Percentiles rank a stretch among this genome's conserved stretches.
Conservation (phyloP, 1,284 basidiomycete species). For the Heterobasidion occidentale region DNA sequence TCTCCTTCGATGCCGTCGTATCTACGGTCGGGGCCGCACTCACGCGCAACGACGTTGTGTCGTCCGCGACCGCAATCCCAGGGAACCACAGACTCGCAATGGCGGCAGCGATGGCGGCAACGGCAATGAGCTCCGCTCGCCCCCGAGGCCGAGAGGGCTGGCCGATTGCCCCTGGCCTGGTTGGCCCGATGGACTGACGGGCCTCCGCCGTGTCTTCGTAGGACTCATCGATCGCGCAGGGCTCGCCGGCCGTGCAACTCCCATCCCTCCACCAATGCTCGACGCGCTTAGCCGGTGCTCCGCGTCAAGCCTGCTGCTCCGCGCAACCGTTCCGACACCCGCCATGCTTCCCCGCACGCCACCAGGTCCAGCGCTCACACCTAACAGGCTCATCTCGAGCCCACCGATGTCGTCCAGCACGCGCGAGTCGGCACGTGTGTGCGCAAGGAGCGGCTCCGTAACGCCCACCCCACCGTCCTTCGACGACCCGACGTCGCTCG, state of each 20-base stretch:
- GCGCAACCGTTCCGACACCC: slow-evolving; percentile 14
- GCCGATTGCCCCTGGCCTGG: too few species aligned
- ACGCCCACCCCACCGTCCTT: slow-evolving; percentile 15
- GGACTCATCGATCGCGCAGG: not conserved
- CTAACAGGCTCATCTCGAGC: slow-evolving; percentile 3
- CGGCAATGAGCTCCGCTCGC: not conserved
- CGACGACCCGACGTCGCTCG: slow-evolving; percentile 12
- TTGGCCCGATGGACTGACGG: too few species aligned
- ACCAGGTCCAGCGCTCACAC: not conserved
- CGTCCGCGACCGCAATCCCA: slow-evolving; percentile 2
- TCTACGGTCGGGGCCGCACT: not conserved
- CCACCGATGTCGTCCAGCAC: not conserved
- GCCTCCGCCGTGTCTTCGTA: too few species aligned
- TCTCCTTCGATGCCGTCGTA: not conserved
- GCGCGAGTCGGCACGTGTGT: slow-evolving; percentile 19
- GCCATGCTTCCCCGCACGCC: slow-evolving; percentile 14
- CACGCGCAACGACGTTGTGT: not conserved
- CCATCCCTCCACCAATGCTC: not conserved
- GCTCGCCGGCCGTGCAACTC: not conserved
- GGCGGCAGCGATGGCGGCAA: not conserved
- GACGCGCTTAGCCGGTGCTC: not conserved
- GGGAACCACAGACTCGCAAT: slow-evolving; percentile 2
- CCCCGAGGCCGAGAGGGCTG: not conserved
- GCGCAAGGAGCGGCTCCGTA: slow-evolving; percentile 25
- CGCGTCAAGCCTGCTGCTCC: slow-evolving; percentile 6